phyloP scores from a whole-genome alignment of 2,329 filamentous ascomycete genomes.

The Capronia coronata region DNA sequence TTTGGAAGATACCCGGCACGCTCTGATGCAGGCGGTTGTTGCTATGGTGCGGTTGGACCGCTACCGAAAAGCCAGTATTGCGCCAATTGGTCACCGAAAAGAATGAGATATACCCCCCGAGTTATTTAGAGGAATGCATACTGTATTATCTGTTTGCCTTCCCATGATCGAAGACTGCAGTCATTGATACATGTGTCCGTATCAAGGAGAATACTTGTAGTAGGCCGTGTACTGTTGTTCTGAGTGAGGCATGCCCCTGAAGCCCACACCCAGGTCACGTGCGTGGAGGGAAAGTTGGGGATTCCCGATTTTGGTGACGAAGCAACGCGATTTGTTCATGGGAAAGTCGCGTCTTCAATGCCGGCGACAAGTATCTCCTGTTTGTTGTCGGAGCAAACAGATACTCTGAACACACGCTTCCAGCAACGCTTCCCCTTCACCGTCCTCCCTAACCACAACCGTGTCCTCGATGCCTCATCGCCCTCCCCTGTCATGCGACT shows the following conservation, averaged over 20 bases:
- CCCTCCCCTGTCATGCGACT: conserved; percentile 17
- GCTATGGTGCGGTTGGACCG: conserved; percentile 5
- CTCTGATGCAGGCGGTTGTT: conserved; percentile 11
- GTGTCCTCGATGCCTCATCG: neutral
- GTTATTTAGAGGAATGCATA: conserved; percentile 17
- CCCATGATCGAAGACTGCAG: too few species aligned
- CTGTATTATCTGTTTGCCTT: neutral
- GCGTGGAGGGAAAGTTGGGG: neutral
- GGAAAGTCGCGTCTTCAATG: neutral
- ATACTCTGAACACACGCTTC: neutral
- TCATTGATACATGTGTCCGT: too few species aligned
- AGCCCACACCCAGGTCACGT: neutral
- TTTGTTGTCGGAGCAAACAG: neutral
- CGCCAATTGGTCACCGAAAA: conserved; percentile 11
- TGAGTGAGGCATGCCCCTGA: too few species aligned
- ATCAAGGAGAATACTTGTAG: too few species aligned
- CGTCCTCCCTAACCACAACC: neutral
- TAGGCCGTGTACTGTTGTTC: too few species aligned
- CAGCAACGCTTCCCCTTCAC: neutral
- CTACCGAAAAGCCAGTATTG: conserved; percentile 8
- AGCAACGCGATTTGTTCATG: neutral
- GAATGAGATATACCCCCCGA: conserved; percentile 23
- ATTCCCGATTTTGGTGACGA: too few species aligned
- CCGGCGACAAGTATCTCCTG: neutral
- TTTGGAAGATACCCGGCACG: conserved; percentile 21